phyloP scores from a whole-genome alignment of 352 stramenopile genomes.

The Phytophthora pluvialis region DNA sequence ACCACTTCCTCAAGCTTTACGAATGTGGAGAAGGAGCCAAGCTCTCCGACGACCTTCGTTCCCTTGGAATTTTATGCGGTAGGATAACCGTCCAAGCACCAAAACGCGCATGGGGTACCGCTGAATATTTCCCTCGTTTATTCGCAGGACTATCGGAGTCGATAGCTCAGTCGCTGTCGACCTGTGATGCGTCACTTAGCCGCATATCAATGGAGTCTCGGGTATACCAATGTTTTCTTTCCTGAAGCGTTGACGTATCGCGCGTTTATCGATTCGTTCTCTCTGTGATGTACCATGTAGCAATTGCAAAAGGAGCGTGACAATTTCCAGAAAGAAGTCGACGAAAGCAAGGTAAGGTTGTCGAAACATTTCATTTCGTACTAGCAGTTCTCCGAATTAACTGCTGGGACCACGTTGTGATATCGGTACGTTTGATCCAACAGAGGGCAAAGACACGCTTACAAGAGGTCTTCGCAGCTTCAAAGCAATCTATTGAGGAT shows the following conservation, averaged over 20 bases:
- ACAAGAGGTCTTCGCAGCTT: conserved; percentile 59
- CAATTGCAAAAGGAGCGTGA: conserved; percentile 42
- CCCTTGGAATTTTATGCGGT: conserved; percentile 58
- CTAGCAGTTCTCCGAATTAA: neutral
- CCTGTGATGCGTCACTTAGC: conserved; percentile 31
- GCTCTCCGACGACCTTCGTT: conserved; percentile 45
- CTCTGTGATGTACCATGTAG: conserved; percentile 20
- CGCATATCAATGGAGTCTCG: conserved; percentile 31
- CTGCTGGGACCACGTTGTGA: neutral
- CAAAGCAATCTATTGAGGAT: conserved; percentile 48
- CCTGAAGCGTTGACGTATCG: neutral
- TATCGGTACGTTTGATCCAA: neutral
- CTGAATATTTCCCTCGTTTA: neutral
- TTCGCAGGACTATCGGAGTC: conserved; percentile 29
- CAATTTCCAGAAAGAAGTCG: conserved; percentile 50
- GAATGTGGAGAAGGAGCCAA: conserved; percentile 24
- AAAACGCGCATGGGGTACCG: neutral
- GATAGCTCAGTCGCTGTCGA: conserved; percentile 27
- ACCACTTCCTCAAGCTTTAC: conserved; percentile 43
- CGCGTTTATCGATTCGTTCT: neutral
- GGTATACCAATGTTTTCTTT: conserved; percentile 18
- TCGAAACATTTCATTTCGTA: neutral
- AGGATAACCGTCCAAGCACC: neutral
- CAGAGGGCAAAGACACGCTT: conserved; percentile 59
- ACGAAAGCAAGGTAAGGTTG: conserved; percentile 53